Conservation (phyloP, 306 rosid genomes). For the Trichosanthes cucumerina region DNA sequence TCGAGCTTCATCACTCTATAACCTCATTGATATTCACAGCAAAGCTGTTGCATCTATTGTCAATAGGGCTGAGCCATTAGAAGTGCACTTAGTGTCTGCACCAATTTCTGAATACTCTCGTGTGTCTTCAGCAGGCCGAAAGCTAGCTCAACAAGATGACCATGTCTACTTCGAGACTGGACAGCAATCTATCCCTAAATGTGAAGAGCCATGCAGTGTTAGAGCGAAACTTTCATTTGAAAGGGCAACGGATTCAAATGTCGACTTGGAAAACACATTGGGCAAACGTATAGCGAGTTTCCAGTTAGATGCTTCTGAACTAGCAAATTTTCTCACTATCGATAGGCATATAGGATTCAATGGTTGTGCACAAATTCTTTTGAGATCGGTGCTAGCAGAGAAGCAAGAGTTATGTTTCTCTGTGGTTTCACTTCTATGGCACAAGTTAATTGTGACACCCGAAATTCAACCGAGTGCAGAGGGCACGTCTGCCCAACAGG, state of each 20-base stretch:
- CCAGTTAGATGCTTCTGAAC: slow-evolving; percentile 78
- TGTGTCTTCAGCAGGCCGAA: slow-evolving; percentile 27
- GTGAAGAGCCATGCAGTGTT: slow-evolving; percentile 26
- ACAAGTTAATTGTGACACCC: slow-evolving; percentile 86
- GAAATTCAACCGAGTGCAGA: slow-evolving; percentile 87
- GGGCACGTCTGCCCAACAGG: slow-evolving; percentile 98
- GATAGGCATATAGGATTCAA: slow-evolving; percentile 90
- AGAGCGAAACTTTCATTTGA: slow-evolving; percentile 29
- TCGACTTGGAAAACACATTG: slow-evolving; percentile 32
- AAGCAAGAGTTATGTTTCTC: slow-evolving; percentile 92
- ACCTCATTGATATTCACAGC: slow-evolving; percentile 87
- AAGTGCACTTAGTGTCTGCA: slow-evolving; percentile 54
- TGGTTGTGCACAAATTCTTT: slow-evolving; percentile 68
- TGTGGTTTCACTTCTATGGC: slow-evolving; percentile 92
- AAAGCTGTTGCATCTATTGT: slow-evolving; percentile 88
- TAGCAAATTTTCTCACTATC: slow-evolving; percentile 89
- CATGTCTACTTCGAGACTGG: slow-evolving; percentile 36
- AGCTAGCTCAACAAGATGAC: slow-evolving; percentile 29
- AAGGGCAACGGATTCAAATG: slow-evolving; percentile 34
- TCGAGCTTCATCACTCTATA: slow-evolving; percentile 81
- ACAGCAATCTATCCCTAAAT: slow-evolving; percentile 31
- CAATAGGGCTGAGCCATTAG: slow-evolving; percentile 85
- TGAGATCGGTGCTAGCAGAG: slow-evolving; percentile 71
- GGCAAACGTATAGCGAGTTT: slow-evolving; percentile 62
- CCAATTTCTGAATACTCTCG: slow-evolving; percentile 47